phyloP scores from a whole-genome alignment of 2,329 filamentous ascomycete species.

The Venturia pyrina region DNA sequence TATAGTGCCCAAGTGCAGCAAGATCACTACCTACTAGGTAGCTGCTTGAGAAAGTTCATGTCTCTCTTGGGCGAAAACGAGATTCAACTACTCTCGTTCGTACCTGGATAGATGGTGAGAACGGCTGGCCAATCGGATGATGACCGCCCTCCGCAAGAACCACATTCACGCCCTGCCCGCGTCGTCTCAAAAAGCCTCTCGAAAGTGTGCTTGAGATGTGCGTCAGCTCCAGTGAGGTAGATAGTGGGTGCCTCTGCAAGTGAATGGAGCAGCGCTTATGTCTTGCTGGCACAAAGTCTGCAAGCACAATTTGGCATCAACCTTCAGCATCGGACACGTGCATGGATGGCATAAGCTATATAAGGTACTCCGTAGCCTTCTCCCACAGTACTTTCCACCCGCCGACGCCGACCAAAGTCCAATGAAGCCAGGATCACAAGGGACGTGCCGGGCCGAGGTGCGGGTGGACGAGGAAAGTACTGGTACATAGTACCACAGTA shows the following conservation, averaged over 20 bases:
- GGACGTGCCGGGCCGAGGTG: not conserved
- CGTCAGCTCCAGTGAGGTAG: not conserved
- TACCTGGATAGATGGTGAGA: not conserved
- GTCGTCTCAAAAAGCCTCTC: not conserved
- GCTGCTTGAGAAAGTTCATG: not conserved
- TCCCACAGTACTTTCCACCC: not conserved
- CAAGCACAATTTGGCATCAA: not conserved
- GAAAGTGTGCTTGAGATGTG: not conserved
- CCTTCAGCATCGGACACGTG: not conserved
- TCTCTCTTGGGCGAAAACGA: too few relatives aligned
- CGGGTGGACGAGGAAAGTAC: not conserved
- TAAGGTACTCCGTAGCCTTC: not conserved
- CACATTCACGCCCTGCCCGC: not conserved
- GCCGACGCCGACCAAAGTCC: too few relatives aligned
- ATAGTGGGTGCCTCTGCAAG: not conserved
- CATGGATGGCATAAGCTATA: not conserved
- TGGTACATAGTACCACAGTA: too few relatives aligned
- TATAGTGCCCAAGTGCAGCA: too few relatives aligned
- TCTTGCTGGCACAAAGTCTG: not conserved
- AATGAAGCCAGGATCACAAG: not conserved
- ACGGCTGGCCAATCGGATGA: not conserved
- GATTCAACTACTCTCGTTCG: not conserved
- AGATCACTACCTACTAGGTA: not conserved
- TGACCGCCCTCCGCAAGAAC: not conserved
- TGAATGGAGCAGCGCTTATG: not conserved